These are phyloP conservation scores for Cynara cardunculus DNA, from an alignment of 129 eudicot genomes.

Conservation along the genomic window DNA sequence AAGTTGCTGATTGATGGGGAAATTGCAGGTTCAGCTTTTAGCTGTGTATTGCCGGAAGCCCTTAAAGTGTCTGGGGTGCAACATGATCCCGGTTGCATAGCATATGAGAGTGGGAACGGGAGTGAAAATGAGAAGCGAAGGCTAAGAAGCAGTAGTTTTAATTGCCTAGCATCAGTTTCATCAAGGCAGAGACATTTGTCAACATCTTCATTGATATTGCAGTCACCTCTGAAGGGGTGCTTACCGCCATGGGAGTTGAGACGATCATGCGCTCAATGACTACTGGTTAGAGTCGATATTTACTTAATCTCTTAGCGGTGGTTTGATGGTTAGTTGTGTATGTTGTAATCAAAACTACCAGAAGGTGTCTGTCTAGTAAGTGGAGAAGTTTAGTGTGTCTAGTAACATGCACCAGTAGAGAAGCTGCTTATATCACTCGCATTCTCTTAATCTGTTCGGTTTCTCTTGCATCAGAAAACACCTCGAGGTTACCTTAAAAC, in stretches of 20 bases:
- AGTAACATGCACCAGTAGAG: conserved; percentile 3
- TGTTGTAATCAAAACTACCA: conserved; percentile 33
- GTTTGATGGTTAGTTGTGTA: conserved; percentile 29
- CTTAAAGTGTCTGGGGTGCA: conserved; percentile 56
- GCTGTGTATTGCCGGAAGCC: conserved; percentile 68
- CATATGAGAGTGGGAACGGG: conserved; percentile 20
- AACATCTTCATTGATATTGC: conserved; percentile 60
- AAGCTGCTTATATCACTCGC: not conserved
- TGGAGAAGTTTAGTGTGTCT: conserved; percentile 6
- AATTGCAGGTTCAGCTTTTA: conserved; percentile 59
- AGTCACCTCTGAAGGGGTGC: conserved; percentile 73
- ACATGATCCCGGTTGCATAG: conserved; percentile 39
- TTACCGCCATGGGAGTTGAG: conserved; percentile 49
- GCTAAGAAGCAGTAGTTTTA: conserved; percentile 52
- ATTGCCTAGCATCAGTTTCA: conserved; percentile 68
- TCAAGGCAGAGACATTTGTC: conserved; percentile 66
- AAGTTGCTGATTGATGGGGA: not conserved
- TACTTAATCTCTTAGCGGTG: conserved; percentile 18
- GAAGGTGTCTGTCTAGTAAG: not conserved
- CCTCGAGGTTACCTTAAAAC: not conserved
- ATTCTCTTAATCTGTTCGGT: not conserved
- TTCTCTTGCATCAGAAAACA: not conserved
- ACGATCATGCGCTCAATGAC: conserved; percentile 33
- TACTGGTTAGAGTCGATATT: conserved; percentile 13
- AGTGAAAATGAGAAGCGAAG: conserved; percentile 51